Evolutionary conservation across 129 eudicot species (phyloP).

Genomic region (Apium graveolens): DNA sequence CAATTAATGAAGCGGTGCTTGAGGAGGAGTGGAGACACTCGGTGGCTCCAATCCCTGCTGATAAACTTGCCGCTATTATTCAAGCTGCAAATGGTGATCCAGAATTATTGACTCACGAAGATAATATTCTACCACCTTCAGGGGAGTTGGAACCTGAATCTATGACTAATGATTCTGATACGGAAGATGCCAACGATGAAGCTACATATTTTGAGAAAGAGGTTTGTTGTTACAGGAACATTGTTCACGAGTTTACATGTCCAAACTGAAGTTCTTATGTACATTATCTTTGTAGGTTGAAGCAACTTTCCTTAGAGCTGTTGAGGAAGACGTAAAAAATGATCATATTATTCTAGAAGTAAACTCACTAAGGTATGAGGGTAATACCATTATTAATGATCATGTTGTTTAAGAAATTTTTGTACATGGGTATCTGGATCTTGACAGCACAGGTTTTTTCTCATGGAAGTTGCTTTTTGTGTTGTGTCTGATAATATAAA

Average conservation of each 20-base stretch:
- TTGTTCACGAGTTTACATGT: not conserved
- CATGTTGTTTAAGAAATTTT: not conserved
- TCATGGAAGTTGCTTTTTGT: not conserved
- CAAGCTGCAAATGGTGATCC: slow-evolving; percentile 39
- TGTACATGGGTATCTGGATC: not conserved
- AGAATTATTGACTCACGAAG: slow-evolving; percentile 35
- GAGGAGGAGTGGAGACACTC: slow-evolving; percentile 96
- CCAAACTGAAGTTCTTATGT: slow-evolving; percentile 5
- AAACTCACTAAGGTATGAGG: slow-evolving; percentile 60
- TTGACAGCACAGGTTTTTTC: not conserved
- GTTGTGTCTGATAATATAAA: not conserved
- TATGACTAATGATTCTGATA: slow-evolving; percentile 44
- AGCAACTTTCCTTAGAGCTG: slow-evolving; percentile 83
- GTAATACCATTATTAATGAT: not conserved
- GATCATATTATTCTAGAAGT: slow-evolving; percentile 81
- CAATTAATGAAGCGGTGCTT: slow-evolving; percentile 49
- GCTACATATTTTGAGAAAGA: slow-evolving; percentile 62
- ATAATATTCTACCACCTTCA: slow-evolving; percentile 32
- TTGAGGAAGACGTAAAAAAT: slow-evolving; percentile 58
- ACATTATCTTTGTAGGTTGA: slow-evolving; percentile 41
- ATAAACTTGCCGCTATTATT: slow-evolving; percentile 49
- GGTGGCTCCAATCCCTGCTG: slow-evolving; percentile 75
- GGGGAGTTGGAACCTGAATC: slow-evolving; percentile 54
- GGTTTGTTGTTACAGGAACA: slow-evolving; percentile 23
- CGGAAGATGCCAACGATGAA: slow-evolving; percentile 47